Evolutionary conservation across 2,329 filamentous ascomycete genomes (phyloP), one percentile per base, ranked within the genome.

Genomic region (Grosmannia huntii): DNA sequence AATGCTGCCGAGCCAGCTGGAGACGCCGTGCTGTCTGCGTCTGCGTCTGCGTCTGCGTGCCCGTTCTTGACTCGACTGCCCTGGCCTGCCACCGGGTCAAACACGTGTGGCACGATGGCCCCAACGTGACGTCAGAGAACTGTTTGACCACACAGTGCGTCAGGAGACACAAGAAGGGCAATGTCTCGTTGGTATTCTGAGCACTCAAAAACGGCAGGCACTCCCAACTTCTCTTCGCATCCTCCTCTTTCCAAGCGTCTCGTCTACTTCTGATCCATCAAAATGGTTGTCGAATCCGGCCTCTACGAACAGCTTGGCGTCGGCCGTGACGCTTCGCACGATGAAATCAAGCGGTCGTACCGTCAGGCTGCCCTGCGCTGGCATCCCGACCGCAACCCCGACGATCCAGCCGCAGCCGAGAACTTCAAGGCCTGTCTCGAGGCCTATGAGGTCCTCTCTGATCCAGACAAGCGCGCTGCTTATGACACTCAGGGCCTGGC

Each of bases 351-450:
- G 72, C 97, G 96, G 71, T 94, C 85, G 60, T 96, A 96, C 73
- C 82, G 87, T 84, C 87, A 84, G 73, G 81, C 61, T 10, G 92
- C 92, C 53, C 74, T 96, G 70, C 95, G 91, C 74, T 90, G 84
- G 73, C 94, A 99, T 69, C 94, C 94, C 9, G 94, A 99, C 78
- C 97, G 97, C 79, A 97, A 97, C 79, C 91, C 90, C 72, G 86
- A 95, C 73, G 90, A 91, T 65, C 85, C 90, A 38, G 76, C 83
- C 58, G 89, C 92, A 12, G 78, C 83, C 62, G 92, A 97, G 70
- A 96, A 91, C 73, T 99, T 99, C 80, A 97, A 97, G 76, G 92
- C 96, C 72, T 88, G 90, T 62, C 95, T 90, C 1, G 90, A 97
- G 75, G 94, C 94, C 60, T 99, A 96, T 76, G 94, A 99, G 75